Conservation (phyloP, 257 asterid genomes). For the Haberlea rhodopensis region DNA sequence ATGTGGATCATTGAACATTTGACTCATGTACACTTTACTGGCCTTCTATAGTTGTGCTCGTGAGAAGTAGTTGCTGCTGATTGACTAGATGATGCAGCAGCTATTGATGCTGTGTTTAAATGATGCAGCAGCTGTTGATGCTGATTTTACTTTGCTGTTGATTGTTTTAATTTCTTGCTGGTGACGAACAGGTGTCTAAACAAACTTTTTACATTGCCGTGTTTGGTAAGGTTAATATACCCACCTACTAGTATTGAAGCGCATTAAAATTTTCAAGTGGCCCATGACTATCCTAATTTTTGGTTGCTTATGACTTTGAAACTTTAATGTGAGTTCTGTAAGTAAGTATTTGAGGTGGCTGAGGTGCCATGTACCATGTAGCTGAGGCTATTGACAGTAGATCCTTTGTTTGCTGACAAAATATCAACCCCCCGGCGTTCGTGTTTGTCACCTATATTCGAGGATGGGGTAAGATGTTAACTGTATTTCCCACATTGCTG, state of each 20-base stretch:
- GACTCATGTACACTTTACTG: slow-evolving; percentile 54
- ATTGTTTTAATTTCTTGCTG: slow-evolving; percentile 45
- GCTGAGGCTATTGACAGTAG: slow-evolving; percentile 37
- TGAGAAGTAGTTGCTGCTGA: slow-evolving; percentile 63
- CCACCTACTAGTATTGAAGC: slow-evolving; percentile 27
- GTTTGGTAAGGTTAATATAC: slow-evolving; percentile 50
- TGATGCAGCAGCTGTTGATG: slow-evolving; percentile 51
- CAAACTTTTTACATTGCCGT: slow-evolving; percentile 28
- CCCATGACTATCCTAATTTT: slow-evolving; percentile 26
- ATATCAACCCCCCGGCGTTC: slow-evolving; percentile 10
- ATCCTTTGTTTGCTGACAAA: slow-evolving; percentile 27
- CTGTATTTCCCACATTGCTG: neutral
- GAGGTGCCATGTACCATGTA: slow-evolving; percentile 19
- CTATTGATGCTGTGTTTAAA: slow-evolving; percentile 50
- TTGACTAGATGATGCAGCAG: slow-evolving; percentile 51
- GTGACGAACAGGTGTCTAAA: slow-evolving; percentile 36
- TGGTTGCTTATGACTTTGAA: slow-evolving; percentile 22
- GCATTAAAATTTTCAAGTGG: slow-evolving; percentile 22
- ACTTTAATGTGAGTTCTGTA: slow-evolving; percentile 25
- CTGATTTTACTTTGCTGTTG: slow-evolving; percentile 50
- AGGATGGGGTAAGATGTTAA: slow-evolving; percentile 23
- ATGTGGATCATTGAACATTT: slow-evolving; percentile 19
- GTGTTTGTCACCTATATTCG: neutral
- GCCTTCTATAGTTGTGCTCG: slow-evolving; percentile 68
- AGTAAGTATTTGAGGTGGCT: too few relatives aligned